Conservation (phyloP, 345 rosid genomes). For the Clarkia xantiana region DNA sequence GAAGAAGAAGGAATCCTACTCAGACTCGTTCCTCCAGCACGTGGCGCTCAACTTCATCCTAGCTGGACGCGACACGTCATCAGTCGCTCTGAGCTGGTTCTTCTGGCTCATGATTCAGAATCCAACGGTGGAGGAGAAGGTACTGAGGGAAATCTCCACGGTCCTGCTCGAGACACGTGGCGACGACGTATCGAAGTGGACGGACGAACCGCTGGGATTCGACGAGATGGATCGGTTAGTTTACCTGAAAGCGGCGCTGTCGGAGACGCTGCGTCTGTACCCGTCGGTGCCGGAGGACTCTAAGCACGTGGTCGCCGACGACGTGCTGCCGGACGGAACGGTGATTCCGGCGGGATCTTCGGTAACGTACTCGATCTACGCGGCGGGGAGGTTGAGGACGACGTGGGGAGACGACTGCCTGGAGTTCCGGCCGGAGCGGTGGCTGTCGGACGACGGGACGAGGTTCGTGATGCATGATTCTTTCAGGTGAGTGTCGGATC, state of each 20-base stretch:
- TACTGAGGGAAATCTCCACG: conserved; percentile 47
- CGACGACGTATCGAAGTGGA: conserved; percentile 39
- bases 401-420: conserved; percentile 88
- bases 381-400: conserved; percentile 78
- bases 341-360: conserved; percentile 87
- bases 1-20: conserved; percentile 74
- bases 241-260: conserved; percentile 72
- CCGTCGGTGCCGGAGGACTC: conserved; percentile 94
- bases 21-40: conserved; percentile 63
- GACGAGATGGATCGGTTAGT: conserved; percentile 64
- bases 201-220: conserved; percentile 50
- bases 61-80: conserved; percentile 96
- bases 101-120: conserved; percentile 63
- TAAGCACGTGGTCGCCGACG: conserved; percentile 61
- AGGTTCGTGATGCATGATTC: conserved; percentile 47
- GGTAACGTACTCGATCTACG: conserved; percentile 73
- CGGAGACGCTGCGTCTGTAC: conserved; percentile 76
- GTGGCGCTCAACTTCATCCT: conserved; percentile 91
- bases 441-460: conserved; percentile 52
- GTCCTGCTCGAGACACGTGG: conserved; percentile 66
- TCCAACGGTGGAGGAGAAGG: conserved; percentile 51
- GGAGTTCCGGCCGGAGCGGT: conserved; percentile 74
- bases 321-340: conserved; percentile 81
- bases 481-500: conserved; percentile 68
- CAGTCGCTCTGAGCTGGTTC: conserved; percentile 89